Evolutionary conservation across 768 basidiomycete species (phyloP).

Genomic region (Lanmaoa pseudosensibilis): DNA sequence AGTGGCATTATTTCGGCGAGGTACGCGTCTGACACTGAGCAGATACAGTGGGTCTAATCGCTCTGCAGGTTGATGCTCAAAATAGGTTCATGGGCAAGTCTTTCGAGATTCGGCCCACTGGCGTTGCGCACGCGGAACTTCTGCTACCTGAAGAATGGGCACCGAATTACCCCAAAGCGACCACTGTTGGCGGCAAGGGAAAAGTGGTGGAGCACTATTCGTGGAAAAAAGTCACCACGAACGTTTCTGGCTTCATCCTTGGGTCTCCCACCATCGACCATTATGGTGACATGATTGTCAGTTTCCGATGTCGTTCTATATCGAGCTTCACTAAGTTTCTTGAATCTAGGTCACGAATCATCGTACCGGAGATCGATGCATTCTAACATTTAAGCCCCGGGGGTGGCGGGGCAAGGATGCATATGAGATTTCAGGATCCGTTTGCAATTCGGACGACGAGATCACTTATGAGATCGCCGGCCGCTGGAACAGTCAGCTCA

Average conservation of each 20-base stretch:
- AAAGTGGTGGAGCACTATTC: constrained; percentile 87
- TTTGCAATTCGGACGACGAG: constrained; percentile 62
- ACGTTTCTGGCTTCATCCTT: constrained; percentile 89
- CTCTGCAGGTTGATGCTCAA: constrained; percentile 82
- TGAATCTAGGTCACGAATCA: constrained; percentile 71
- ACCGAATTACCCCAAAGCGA: constrained; percentile 59
- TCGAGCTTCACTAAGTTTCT: constrained; percentile 1
- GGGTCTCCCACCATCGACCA: constrained; percentile 88
- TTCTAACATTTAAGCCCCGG: constrained; percentile 92
- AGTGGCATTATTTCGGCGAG: constrained; percentile 91
- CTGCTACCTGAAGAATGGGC: constrained; percentile 68
- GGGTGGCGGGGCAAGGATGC: constrained; percentile 94
- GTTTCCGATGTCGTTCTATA: constrained; percentile 32
- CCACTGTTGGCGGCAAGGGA: constrained; percentile 40
- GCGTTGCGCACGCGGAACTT: constrained; percentile 87
- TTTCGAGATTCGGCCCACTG: constrained; percentile 94
- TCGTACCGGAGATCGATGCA: constrained; percentile 82
- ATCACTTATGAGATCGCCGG: constrained; percentile 89
- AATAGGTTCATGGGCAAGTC: constrained; percentile 96
- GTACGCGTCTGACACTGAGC: constrained; percentile 32
- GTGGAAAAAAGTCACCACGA: constrained; percentile 94
- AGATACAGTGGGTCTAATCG: not conserved
- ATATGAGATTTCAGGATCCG: constrained; percentile 87
- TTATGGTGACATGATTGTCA: constrained; percentile 91
- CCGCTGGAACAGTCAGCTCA: constrained; percentile 92